Base-by-base conservation (phyloP, 225 moss, liverwort and hornwort species). In the Sphagnum contortum region DNA sequence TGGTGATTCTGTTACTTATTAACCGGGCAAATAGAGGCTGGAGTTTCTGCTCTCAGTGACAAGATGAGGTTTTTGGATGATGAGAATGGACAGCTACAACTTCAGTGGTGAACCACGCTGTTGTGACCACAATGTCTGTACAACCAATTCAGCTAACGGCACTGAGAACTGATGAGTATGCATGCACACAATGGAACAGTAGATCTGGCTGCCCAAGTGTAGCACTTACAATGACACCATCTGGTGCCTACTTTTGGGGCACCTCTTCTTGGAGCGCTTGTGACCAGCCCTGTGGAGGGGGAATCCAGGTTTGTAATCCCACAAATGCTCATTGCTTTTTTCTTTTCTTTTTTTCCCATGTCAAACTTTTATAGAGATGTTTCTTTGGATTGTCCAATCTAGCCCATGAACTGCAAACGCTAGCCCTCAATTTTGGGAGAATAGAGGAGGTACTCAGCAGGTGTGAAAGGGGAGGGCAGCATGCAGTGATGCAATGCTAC, bases 401-500 rank as follows among this genome's bases (percentile, higher is more conserved):
- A 29, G 29, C 29, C 29, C 29, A 29, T 29, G 29, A 29, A 29
- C 29, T 29, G 29, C 29, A 29, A 29, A 29, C 1, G 29, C 29
- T 29, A 29, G 29, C 29, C 29, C 29, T 29, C 29, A 29, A 29
- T 29, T 29, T 29, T 29, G 29, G 29, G 29, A 29, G 29, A 29
- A 29, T 29, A 66, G 9, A 68, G 29, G 48, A 3, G 45, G 60
- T 44, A 61, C 29, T 49, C 44, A 65, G 14, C 53, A 54, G 53
- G 29, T 14, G 53, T 63, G 63, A 49, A 48, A 50, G 64, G 64
- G 64, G 64, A 50, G 50, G 67, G 61, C 73, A 95, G 90, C 79
- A 76, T 80, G 92, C 95, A 73, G 71, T 63, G 70, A 88, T 81
- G 69, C 74, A 79, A 69, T 92, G 95, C 73, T 91, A 75, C 47